Evolutionary conservation across 2,329 filamentous ascomycete species (phyloP).

Genomic region (Alternaria gansuensis): DNA sequence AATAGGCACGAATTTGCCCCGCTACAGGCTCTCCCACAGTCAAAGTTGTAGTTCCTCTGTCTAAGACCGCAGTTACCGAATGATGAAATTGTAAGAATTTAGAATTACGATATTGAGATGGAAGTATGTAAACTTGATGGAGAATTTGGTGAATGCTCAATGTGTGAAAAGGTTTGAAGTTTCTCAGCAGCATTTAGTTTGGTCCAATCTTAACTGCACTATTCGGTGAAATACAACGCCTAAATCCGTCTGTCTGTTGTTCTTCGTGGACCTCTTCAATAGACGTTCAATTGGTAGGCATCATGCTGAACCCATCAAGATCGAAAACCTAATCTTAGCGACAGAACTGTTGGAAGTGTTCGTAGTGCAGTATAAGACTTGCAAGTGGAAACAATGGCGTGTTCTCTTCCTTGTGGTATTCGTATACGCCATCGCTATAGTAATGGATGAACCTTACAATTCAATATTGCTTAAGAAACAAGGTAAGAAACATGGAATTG

Average conservation of each 20-base stretch:
- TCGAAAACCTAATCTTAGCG: background rate
- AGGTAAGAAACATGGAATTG: conserved; percentile 37
- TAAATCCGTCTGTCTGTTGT: conserved; percentile 62
- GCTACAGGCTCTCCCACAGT: too few species aligned
- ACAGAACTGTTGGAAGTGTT: conserved; percentile 57
- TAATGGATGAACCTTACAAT: conserved; percentile 66
- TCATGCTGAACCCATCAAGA: background rate
- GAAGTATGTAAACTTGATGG: background rate
- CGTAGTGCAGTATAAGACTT: conserved; percentile 57
- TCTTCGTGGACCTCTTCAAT: conserved; percentile 55
- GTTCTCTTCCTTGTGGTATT: conserved; percentile 54
- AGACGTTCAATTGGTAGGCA: conserved; percentile 51
- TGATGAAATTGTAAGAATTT: background rate
- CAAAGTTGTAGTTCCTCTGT: too few species aligned
- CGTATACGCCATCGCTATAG: conserved; percentile 51
- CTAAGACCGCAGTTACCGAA: background rate
- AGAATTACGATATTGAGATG: background rate
- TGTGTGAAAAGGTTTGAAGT: background rate
- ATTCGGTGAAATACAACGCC: conserved; percentile 66
- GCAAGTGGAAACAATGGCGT: conserved; percentile 57
- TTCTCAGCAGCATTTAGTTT: conserved; percentile 40
- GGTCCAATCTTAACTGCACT: conserved; percentile 69
- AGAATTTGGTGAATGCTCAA: background rate
- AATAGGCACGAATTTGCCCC: too few species aligned
- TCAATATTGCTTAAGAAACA: conserved; percentile 56